These are phyloP conservation scores for Lodderomyces beijingensis DNA, from an alignment of 1,139 yeast species.

Conservation along the genomic window DNA sequence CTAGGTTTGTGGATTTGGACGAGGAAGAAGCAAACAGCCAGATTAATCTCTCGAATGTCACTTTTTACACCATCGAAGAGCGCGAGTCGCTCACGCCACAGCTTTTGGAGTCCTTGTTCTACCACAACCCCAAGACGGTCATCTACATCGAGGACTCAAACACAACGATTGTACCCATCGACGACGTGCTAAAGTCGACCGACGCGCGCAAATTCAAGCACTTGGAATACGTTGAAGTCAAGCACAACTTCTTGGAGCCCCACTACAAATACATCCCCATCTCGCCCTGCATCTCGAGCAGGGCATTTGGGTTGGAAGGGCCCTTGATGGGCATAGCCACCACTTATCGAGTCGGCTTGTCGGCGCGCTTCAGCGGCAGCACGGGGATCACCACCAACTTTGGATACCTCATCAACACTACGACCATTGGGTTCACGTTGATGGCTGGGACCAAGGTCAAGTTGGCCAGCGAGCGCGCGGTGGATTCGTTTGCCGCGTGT, in stretches of 20 bases:
- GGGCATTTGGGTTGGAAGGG: conserved; percentile 2
- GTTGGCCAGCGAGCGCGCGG: conserved; percentile 3
- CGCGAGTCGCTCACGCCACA: not conserved
- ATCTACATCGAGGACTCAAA: conserved; percentile 8
- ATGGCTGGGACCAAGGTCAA: conserved; percentile 2
- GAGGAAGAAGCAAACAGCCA: not conserved
- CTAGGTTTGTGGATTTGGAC: conserved; percentile 2
- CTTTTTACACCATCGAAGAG: conserved; percentile 3
- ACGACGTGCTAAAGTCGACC: conserved; percentile 5
- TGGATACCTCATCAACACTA: conserved; percentile 2
- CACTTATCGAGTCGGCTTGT: conserved; percentile 7
- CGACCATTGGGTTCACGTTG: conserved; percentile 7
- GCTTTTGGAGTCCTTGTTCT: conserved; percentile 1
- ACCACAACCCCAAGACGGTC: conserved; percentile 7
- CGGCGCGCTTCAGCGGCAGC: conserved; percentile 4
- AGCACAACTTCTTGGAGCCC: not conserved
- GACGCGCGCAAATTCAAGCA: not conserved
- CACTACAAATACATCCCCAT: conserved; percentile 7
- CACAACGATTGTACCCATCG: conserved; percentile 10
- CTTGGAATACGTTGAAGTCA: conserved; percentile 7
- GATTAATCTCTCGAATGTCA: not conserved
- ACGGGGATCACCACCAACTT: conserved; percentile 1
- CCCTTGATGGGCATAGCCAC: conserved; percentile 5
- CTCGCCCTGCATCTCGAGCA: conserved; percentile 9
- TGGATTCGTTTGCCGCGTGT: conserved; percentile 5